A percentile compares a stretch with the other conserved stretches of the same genome.
phyloP scores from a whole-genome alignment of 2,329 filamentous ascomycete species.

The Leptodontidium sp. region DNA sequence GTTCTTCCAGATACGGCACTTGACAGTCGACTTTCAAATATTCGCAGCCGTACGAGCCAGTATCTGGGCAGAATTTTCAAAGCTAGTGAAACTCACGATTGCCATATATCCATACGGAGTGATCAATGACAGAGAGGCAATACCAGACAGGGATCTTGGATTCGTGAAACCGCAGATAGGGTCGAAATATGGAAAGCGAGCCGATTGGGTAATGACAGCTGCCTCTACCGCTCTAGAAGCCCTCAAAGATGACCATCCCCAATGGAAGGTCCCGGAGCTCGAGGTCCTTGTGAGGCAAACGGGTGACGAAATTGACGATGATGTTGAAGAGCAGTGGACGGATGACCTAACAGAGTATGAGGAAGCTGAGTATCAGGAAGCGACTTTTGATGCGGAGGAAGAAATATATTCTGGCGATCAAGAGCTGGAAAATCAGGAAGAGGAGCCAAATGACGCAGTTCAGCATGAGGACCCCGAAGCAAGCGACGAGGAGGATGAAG shows the following conservation, averaged over 20 bases:
- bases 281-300: slow-evolving; percentile 11
- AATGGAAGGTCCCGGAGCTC: background rate
- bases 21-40: slow-evolving; percentile 14
- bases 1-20: slow-evolving; percentile 12
- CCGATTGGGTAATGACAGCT: background rate
- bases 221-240: background rate
- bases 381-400: too few species aligned
- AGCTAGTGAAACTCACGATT: slow-evolving; percentile 58
- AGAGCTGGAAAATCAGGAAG: too few species aligned
- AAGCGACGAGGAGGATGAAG: background rate
- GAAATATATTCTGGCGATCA: too few species aligned
- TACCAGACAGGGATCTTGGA: background rate
- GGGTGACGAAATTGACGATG: background rate
- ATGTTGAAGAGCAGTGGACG: background rate
- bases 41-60: slow-evolving; percentile 44
- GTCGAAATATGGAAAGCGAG: slow-evolving; percentile 6
- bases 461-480: too few species aligned
- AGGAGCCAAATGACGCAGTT: too few species aligned
- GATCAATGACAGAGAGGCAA: background rate
- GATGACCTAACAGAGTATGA: background rate
- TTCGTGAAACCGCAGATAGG: slow-evolving; percentile 10
- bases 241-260: background rate
- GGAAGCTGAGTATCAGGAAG: background rate
- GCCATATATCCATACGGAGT: background rate
- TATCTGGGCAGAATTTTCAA: slow-evolving; percentile 64